Conservation (phyloP, 73 alveolate genomes). For the Paramecium biaurelia region DNA sequence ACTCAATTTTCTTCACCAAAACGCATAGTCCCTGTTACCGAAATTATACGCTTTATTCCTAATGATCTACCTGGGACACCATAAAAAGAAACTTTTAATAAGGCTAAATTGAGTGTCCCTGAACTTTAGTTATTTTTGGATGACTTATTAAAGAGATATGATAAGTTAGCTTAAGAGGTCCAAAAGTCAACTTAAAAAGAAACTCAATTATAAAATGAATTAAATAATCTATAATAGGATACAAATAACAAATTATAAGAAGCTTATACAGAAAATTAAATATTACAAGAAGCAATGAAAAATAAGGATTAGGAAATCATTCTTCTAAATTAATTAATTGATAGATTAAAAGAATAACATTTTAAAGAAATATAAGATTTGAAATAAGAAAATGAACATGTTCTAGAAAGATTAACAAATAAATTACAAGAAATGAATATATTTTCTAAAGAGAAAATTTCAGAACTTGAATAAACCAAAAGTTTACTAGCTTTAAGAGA, state of each 20-base stretch:
- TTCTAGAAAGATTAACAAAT: background rate
- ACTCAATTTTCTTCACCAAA: background rate
- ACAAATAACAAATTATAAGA: background rate
- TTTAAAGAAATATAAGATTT: background rate
- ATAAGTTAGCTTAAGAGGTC: background rate
- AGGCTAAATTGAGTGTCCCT: background rate
- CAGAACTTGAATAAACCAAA: background rate
- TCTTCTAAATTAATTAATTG: background rate
- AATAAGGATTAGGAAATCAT: background rate
- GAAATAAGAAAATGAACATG: background rate
- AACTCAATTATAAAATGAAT: background rate
- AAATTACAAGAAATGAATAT: background rate
- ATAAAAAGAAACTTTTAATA: background rate
- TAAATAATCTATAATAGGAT: background rate
- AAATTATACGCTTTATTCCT: background rate
- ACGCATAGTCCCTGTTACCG: background rate
- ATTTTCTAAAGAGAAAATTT: background rate
- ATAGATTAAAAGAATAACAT: background rate
- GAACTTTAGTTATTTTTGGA: background rate
- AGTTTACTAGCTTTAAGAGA: background rate
- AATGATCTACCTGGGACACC: background rate
- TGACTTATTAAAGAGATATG: background rate
- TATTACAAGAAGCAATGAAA: background rate
- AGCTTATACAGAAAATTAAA: background rate
- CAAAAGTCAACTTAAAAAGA: background rate